Base-by-base conservation (phyloP, 2,329 filamentous ascomycete species). In the Fusarium mangiferae region DNA sequence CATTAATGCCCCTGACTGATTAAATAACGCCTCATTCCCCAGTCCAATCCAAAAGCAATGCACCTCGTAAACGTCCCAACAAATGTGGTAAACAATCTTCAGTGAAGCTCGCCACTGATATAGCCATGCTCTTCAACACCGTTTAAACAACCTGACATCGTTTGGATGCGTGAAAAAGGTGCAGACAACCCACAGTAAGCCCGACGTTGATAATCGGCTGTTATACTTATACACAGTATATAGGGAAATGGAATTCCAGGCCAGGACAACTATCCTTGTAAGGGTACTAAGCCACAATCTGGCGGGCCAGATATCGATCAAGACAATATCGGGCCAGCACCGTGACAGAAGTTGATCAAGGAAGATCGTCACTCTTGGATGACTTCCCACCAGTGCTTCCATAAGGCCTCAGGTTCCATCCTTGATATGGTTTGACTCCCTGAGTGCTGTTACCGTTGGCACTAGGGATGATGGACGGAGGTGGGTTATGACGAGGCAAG, bases 321-420 rank as follows among this genome's bases (percentile, higher is more conserved):
- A 54, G 36, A 44, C 52, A 36, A 58, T 18, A 38, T 10, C 33
- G 22, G 30, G 26, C 35, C 35, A 49, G 51, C 38, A 51, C 24
- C 33, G 42, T 54, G 30, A n/a, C 15, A 24, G 30, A 42, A 28
- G 30, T 41, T 26, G 42, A 73, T 77, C 61, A 82, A 51, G 82
- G 80, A 17, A 82, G 66, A 68, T 82, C 77, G 60, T 83, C 81
- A 49, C 76, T 80, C 70, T 80, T 78, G 28, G 80, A 75, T 52
- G 77, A 75, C 48, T 79, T 81, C 64, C 77, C 79, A 57, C 72
- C 80, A 24, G 77, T 72, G 72, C 77, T 81, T 36, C 82, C 81
- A 55, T 83, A 83, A 13, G 82, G 82, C 62, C 82, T 77, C 60
- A 82, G 52, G 33, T 83, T 76, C 82, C 82, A 84, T 36, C 82